Conservation (phyloP, 2,329 filamentous ascomycete genomes). For the Venturia pyrina region DNA sequence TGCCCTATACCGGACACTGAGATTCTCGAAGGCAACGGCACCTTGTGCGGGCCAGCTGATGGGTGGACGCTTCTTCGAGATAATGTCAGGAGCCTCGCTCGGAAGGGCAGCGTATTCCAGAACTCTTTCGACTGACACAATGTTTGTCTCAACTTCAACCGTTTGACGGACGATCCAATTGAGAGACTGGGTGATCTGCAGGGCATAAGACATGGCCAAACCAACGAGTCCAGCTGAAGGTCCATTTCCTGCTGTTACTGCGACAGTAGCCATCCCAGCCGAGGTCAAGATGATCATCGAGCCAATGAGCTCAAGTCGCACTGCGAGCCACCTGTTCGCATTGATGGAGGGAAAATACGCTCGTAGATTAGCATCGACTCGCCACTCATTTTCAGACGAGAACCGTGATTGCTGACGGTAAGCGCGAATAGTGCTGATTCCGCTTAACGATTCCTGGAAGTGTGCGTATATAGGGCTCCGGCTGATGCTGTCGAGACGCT, state of each 20-base stretch:
- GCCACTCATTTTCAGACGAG: constrained; percentile 90
- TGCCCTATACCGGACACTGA: constrained; percentile 84
- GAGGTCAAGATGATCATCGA: constrained; percentile 85
- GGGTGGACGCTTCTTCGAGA: constrained; percentile 75
- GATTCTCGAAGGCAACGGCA: constrained; percentile 82
- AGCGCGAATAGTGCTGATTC: constrained; percentile 88
- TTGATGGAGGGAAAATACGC: constrained; percentile 96
- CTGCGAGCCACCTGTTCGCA: constrained; percentile 80
- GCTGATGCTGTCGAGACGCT: constrained; percentile 89
- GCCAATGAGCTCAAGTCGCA: constrained; percentile 90
- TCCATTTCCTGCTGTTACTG: constrained; percentile 57
- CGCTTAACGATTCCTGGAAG: constrained; percentile 93
- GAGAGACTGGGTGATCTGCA: constrained; percentile 92
- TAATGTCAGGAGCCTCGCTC: constrained; percentile 88
- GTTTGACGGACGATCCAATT: constrained; percentile 99
- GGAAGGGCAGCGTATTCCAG: constrained; percentile 88
- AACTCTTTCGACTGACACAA: constrained; percentile 94
- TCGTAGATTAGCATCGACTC: constrained; percentile 85
- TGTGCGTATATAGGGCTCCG: constrained; percentile 95
- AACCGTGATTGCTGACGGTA: constrained; percentile 86
- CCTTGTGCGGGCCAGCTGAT: constrained; percentile 88
- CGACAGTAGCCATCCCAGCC: constrained; percentile 71
- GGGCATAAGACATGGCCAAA: constrained; percentile 90
- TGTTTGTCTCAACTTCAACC: constrained; percentile 99
- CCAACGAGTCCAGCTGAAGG: constrained; percentile 71